Evolutionary conservation across 257 asterid species (phyloP).

Genomic region (Mitragyna speciosa): DNA sequence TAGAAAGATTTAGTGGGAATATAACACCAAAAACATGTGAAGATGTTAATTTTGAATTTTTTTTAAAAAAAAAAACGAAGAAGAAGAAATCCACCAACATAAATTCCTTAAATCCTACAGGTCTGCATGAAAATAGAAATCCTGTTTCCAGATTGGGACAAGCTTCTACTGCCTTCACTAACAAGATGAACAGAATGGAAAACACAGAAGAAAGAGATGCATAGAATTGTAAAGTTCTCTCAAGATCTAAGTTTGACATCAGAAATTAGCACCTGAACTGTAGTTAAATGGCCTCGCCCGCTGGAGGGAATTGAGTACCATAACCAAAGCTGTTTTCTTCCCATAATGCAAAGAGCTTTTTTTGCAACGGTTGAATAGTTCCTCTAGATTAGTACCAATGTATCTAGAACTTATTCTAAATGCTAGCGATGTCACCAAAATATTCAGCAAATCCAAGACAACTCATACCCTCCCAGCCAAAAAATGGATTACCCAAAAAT

Average conservation of each 20-base stretch:
- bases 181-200: neutral
- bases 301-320: neutral
- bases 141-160: neutral
- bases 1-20: constrained; percentile 28
- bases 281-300: neutral
- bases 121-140: neutral
- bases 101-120: neutral
- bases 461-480: neutral
- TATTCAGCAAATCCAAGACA: neutral
- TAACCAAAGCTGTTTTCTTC: neutral
- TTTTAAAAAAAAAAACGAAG: too few relatives aligned
- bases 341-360: neutral
- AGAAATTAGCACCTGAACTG: neutral
- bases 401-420: neutral
- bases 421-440: neutral
- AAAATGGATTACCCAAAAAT: neutral
- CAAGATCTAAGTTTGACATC: neutral
- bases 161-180: neutral
- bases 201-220: neutral
- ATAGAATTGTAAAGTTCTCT: neutral
- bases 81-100: neutral
- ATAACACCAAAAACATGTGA: neutral
- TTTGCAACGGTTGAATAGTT: neutral
- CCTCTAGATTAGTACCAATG: neutral
- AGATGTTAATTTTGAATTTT: neutral